Evolutionary conservation across 768 basidiomycete species (phyloP), one percentile per base, ranked within the genome.

Genomic region (Vishniacozyma victoriae): DNA sequence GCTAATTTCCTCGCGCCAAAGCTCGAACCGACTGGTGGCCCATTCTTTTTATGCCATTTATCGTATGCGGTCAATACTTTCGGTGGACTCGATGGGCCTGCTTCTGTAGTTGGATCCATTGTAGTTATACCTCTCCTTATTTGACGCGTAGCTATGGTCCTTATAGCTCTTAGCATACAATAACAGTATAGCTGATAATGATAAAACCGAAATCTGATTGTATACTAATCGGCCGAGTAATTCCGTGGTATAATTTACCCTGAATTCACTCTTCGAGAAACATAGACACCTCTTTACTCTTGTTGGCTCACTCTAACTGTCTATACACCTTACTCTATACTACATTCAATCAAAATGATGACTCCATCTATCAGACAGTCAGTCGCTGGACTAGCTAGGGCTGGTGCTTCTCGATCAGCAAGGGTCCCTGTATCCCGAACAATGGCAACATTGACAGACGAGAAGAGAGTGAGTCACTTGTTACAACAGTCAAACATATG

Each of bases 1-100:
- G 46, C 51, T 23, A 71, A 46, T 14, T 57, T 38, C 16, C 70
- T 59, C 11, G 67, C 68, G 1, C 70, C 70, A 31, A 71, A 69
- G 5, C 60, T 60, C 5, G 52, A 50, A 14, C 60, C 65, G 1
- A 64, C 62, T 9, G 65, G 65, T 7, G 65, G 65, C 35, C 65
- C 65, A 48, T 64, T 54, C 4, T 59, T 55, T 42, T 63, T 60
- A 14, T 55, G 27, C 64, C 64, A 67, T 57, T 67, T 67, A 38
- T 62, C 59, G 7, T 61, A 61, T 19, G 55, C 64, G 5, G 35
- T 46, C 20, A 33, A 11, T 9, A n/a, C 29, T 33, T 33, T 33
- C 29, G 29, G n/a, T n/a, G 9, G 29, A n/a, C 29, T 33, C 29
- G n/a, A 33, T 9, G 9, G 29, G 29, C 9, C 29, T 33, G n/a